Evolutionary conservation across 148 eudicot genomes (phyloP), one percentile per base, ranked within the genome.

Genomic region (Tetragonia tetragonoides): DNA sequence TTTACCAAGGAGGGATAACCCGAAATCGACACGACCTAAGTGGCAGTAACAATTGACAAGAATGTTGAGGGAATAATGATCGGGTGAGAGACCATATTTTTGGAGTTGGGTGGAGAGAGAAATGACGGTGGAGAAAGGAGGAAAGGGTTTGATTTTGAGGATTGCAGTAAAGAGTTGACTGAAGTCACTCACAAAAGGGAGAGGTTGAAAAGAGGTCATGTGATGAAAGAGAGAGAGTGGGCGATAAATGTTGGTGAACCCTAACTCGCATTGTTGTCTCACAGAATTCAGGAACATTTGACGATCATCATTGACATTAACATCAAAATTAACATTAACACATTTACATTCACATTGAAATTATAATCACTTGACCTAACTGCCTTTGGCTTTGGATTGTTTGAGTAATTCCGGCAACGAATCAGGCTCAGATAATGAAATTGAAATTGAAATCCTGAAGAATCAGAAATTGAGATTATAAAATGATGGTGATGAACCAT

Each of bases 11-110:
- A 63, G 23, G 9, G 69, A 62, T 0, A 75, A 46, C 16, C 56
- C 56, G 16, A 57, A 57, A 57, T 57, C 62, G 21, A 57, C 62
- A 57, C 21, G 62, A 10, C 62, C 75, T 5, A 62, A 46, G 1
- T 21, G 37, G 23, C 75, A 70, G 18, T 70, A 78, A n/a, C 75
- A 78, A 62, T 70, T 78, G 20, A 60, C 15, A 0, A 78, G 34
- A 3, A 78, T 61, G 44, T 4, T 34, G 34, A 70, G 28, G 9
- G 80, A 78, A 46, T 70, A 41, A 15, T 0, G 1, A 78, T 78
- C 17, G 0, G 75, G 74, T 0, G 46, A 46, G 42, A 68, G 0
- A 42, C 73, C 66, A 1, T 54, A 68, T 0, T 54, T 0, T 0
- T 54, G 14, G 11, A 77, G 74, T 0, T 41, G 67, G 15, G 16